These are phyloP conservation scores for Lyophyllum decastes DNA, from an alignment of 768 basidiomycete genomes.

Conservation along the genomic window DNA sequence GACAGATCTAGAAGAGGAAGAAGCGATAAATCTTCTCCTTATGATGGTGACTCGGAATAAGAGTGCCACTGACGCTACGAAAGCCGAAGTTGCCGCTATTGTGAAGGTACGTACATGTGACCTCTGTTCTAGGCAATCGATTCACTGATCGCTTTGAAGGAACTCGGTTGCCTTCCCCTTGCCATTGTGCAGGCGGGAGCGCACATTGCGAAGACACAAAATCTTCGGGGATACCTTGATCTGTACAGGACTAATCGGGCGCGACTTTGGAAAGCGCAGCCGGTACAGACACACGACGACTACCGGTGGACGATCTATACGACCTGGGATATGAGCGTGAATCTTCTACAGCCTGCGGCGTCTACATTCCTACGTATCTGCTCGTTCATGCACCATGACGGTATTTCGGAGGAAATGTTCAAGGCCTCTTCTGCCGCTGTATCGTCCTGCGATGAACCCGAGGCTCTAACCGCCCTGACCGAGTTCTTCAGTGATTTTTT, in stretches of 20 bases:
- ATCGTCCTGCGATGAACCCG: neutral
- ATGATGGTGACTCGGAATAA: neutral
- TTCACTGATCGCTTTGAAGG: neutral
- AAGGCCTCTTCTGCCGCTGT: neutral
- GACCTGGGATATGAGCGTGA: neutral
- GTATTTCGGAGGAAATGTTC: neutral
- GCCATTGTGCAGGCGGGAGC: conserved; percentile 5
- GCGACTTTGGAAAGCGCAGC: too few species aligned
- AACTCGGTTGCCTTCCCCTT: neutral
- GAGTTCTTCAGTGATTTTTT: neutral
- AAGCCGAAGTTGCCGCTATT: neutral
- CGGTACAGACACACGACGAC: neutral
- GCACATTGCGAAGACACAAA: neutral
- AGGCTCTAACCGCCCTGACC: neutral
- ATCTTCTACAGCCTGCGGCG: neutral
- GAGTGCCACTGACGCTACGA: neutral
- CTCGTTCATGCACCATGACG: neutral
- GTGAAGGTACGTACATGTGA: neutral
- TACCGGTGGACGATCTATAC: neutral
- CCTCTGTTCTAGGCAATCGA: neutral
- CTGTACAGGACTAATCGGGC: neutral
- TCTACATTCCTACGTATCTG: too few species aligned
- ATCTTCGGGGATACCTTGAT: neutral
- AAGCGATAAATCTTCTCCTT: neutral
- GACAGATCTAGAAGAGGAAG: neutral